phyloP scores from a whole-genome alignment of 257 asterid species.

The Paulownia fortunei region DNA sequence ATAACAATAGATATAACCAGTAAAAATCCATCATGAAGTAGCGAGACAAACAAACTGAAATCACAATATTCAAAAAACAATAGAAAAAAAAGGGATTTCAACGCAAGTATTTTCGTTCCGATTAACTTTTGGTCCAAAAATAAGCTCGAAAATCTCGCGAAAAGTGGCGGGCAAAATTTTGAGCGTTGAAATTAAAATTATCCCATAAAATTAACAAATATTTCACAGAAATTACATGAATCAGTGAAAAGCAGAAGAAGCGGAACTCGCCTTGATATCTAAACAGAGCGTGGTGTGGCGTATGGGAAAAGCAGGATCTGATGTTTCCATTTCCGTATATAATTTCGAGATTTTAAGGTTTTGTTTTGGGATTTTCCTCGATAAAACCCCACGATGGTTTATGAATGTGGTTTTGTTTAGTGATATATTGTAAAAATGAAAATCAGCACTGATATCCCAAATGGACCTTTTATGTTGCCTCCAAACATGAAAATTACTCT shows the following conservation, averaged over 20 bases:
- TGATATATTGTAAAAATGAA: background rate
- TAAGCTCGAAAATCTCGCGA: background rate
- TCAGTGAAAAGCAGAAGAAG: conserved; percentile 13
- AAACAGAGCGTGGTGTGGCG: conserved; percentile 42
- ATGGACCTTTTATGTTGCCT: background rate
- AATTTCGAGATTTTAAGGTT: conserved; percentile 20
- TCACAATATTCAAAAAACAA: background rate
- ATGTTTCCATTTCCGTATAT: conserved; percentile 36
- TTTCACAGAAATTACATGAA: background rate
- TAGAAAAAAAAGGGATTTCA: background rate
- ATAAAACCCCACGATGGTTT: background rate
- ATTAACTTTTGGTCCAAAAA: background rate
- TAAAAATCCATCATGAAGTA: background rate
- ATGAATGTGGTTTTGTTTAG: background rate
- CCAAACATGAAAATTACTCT: background rate
- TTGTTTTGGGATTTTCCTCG: background rate
- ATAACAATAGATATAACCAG: background rate
- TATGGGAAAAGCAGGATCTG: conserved; percentile 45
- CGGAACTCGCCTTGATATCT: conserved; percentile 49
- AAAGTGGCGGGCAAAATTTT: background rate
- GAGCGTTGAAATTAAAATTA: background rate
- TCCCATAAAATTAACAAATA: background rate
- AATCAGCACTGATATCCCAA: background rate
- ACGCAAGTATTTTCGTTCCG: background rate
- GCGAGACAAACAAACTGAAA: conserved; percentile 6